Conservation (phyloP, 2,329 filamentous ascomycete genomes). For the Epichloe hybrida region DNA sequence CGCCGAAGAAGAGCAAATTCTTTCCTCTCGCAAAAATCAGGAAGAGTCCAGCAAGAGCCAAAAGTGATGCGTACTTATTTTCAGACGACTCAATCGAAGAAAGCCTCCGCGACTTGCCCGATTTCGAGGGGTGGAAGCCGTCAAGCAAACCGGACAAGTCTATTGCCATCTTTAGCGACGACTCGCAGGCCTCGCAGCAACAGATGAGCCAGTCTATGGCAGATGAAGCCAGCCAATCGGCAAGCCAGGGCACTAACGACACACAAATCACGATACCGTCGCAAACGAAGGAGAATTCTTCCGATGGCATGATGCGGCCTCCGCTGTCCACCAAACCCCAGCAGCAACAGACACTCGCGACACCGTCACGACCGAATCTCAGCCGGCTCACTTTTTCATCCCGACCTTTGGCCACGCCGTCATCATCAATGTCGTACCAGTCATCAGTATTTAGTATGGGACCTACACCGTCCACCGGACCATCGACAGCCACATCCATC, state of each 20-base stretch:
- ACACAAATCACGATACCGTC: not conserved
- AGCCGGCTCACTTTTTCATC: slow-evolving; percentile 23
- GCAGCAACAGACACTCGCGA: slow-evolving; percentile 11
- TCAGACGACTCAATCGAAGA: slow-evolving; percentile 47
- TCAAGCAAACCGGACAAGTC: slow-evolving; percentile 21
- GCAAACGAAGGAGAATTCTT: not conserved
- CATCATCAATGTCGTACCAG: slow-evolving; percentile 19
- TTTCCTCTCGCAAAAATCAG: slow-evolving; percentile 26
- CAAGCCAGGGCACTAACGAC: not conserved
- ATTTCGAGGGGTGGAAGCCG: slow-evolving; percentile 35
- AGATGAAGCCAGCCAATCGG: slow-evolving; percentile 3
- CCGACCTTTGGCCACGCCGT: slow-evolving; percentile 18
- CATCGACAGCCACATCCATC: slow-evolving; percentile 29
- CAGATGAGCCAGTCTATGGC: slow-evolving; percentile 3
- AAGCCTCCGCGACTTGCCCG: slow-evolving; percentile 35
- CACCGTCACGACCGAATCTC: slow-evolving; percentile 19
- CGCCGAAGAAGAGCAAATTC: slow-evolving; percentile 38
- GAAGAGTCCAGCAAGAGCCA: slow-evolving; percentile 15
- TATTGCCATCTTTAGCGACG: slow-evolving; percentile 33
- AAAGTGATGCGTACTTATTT: slow-evolving; percentile 30
- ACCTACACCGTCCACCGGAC: slow-evolving; percentile 27
- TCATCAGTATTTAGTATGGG: slow-evolving; percentile 24
- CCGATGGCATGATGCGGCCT: slow-evolving; percentile 14
- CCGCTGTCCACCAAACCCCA: slow-evolving; percentile 11
- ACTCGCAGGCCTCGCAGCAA: slow-evolving; percentile 14